Evolutionary conservation across 257 asterid species (phyloP).

Genomic region (Plantago major): DNA sequence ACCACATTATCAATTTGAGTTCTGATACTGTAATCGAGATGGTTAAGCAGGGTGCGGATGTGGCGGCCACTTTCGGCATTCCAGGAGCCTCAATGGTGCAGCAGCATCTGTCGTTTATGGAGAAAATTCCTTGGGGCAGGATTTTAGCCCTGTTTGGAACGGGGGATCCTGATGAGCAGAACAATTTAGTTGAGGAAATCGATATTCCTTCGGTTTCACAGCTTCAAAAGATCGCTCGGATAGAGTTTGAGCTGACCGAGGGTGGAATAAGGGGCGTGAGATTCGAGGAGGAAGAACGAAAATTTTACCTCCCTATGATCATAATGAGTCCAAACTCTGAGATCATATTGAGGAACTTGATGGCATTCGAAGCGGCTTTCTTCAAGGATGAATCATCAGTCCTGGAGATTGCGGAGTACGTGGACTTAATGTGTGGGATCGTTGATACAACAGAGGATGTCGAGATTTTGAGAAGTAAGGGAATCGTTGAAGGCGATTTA

Average conservation of each 20-base stretch:
- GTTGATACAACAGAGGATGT: slow-evolving; percentile 20
- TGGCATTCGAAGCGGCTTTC: slow-evolving; percentile 24
- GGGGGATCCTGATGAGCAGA: slow-evolving; percentile 1
- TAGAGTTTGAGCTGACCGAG: not conserved
- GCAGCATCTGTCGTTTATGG: not conserved
- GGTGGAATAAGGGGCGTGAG: slow-evolving; percentile 17
- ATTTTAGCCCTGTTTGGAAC: not conserved
- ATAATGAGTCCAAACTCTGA: slow-evolving; percentile 13
- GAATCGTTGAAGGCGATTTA: slow-evolving; percentile 3
- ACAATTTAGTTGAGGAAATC: slow-evolving; percentile 8
- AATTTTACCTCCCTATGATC: slow-evolving; percentile 14
- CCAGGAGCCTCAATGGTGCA: not conserved
- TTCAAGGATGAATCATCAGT: too few species aligned
- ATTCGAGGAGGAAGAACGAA: not conserved
- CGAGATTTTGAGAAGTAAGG: not conserved
- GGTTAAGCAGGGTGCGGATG: not conserved
- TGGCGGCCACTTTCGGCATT: not conserved
- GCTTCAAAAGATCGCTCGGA: not conserved
- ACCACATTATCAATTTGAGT: too few species aligned
- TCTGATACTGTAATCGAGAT: not conserved
- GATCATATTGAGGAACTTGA: slow-evolving; percentile 23
- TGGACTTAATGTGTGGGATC: slow-evolving; percentile 4
- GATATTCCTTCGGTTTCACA: slow-evolving; percentile 19
- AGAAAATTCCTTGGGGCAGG: not conserved
- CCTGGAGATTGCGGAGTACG: too few species aligned